Base-by-base conservation (phyloP, 1,139 yeast genomes). In the Suhomyces bolitotheri region DNA sequence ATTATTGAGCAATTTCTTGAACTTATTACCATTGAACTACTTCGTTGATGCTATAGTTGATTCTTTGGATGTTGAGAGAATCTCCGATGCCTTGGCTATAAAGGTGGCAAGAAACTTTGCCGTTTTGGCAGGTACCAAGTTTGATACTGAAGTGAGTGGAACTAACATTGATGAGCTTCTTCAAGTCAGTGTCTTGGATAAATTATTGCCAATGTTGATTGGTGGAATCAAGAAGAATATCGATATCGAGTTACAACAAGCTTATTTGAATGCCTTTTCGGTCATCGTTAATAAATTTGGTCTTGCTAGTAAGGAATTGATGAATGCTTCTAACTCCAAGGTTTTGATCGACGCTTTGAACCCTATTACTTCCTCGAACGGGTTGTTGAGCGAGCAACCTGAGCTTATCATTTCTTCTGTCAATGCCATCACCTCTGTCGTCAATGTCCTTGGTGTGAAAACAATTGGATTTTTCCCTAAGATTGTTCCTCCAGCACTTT, bases 391-490 rank as follows among this genome's bases (percentile, higher is more conserved):
- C 41, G 59, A 59, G 4, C 66, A 70, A 33, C 73, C 79, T 2
- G 94, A 85, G 50, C 64, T 85, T n/a, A 70, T 82, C 26, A 76
- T 92, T 30, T 77, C 96, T 2, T 77, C 96, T 2, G 70, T 89
- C 40, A 78, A 82, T 50, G 81, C 84, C 39, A 75, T 87, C 43
- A 79, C 87, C 36, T 80, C 82, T 43, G 64, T 87, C 39, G 75
- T 87, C 36, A 78, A 80, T 37, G 74, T 79, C 12, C 62, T 90
- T 33, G 98, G 98, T 30, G 92, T 95, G 17, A 85, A 88, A 53
- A 73, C 83, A 41, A 83, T 92, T 58, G 94, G 96, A 6, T 78
- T 73, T 52, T 87, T 88, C 70, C 87, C 96, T 21, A 82, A 81
- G 58, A 80, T 90, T 51, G 78, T 92, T 41, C 89, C 92, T 10